A percentile compares a stretch with the other conserved stretches of the same genome.
Conservation (phyloP, 2,329 filamentous ascomycete species). For the Alternaria atra region DNA sequence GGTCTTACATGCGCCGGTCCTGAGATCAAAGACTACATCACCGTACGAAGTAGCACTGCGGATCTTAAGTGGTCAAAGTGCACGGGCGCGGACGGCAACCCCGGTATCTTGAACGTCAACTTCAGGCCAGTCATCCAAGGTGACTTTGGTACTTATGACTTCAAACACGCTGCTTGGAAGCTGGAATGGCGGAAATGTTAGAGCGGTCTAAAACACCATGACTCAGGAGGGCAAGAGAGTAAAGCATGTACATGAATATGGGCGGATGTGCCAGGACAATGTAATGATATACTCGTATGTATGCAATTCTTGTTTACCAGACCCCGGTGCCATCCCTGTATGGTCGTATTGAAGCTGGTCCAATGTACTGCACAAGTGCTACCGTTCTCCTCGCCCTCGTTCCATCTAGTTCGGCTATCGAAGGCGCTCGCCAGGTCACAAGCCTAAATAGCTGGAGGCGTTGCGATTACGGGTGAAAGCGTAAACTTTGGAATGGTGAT, state of each 20-base stretch:
- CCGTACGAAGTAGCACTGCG: slow-evolving; percentile 30
- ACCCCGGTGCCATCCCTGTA: too few relatives aligned
- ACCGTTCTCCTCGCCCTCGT: too few relatives aligned
- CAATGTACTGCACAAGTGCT: too few relatives aligned
- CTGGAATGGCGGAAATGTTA: slow-evolving; percentile 43
- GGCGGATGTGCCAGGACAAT: not conserved
- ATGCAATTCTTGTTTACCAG: too few relatives aligned
- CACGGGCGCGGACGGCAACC: slow-evolving; percentile 35
- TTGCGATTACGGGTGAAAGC: not conserved
- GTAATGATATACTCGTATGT: not conserved
- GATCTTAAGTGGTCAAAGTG: slow-evolving; percentile 44
- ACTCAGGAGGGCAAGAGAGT: too few relatives aligned
- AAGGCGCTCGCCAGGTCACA: too few relatives aligned
- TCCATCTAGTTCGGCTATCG: too few relatives aligned
- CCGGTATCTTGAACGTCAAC: slow-evolving; percentile 46
- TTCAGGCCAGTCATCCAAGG: slow-evolving; percentile 40
- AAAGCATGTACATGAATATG: not conserved
- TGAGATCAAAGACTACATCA: slow-evolving; percentile 39
- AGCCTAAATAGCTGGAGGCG: not conserved
- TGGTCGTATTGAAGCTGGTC: too few relatives aligned
- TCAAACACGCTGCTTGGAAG: slow-evolving; percentile 41
- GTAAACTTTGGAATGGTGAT: not conserved
- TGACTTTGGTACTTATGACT: slow-evolving; percentile 36
- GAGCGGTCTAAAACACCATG: too few relatives aligned
- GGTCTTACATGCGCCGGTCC: slow-evolving; percentile 34